These are phyloP conservation scores for Suillus lakei DNA, from an alignment of 768 basidiomycete species.

Conservation along the genomic window DNA sequence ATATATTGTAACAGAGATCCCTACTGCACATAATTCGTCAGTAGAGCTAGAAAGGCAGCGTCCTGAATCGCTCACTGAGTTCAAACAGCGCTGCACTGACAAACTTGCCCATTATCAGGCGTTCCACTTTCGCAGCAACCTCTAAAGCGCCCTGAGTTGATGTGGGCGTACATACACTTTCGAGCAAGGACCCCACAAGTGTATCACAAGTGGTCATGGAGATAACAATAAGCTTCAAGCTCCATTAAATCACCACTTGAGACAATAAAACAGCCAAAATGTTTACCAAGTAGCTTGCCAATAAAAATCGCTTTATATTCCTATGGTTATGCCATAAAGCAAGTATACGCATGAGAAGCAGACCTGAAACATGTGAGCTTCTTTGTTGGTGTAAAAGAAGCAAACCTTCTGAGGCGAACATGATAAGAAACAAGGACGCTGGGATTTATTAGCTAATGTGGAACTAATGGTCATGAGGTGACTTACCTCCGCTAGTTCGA, in stretches of 20 bases:
- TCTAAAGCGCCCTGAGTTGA: neutral
- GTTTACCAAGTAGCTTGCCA: constrained; percentile 12
- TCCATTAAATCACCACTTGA: too few species aligned
- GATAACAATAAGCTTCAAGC: constrained; percentile 7
- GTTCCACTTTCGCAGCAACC: constrained; percentile 5
- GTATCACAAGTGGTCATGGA: constrained; percentile 11
- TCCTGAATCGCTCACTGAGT: constrained; percentile 9
- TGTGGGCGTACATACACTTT: constrained; percentile 11
- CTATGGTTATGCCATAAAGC: constrained; percentile 10
- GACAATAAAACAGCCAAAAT: neutral
- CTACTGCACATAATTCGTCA: constrained; percentile 4
- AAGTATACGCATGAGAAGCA: constrained; percentile 17
- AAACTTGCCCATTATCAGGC: constrained; percentile 14
- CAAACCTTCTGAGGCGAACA: constrained; percentile 15
- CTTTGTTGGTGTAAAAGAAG: neutral
- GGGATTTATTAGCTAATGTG: neutral
- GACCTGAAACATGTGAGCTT: constrained; percentile 4
- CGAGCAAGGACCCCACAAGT: constrained; percentile 5
- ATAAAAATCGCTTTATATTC: constrained; percentile 5
- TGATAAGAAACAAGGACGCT: constrained; percentile 12
- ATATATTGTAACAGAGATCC: constrained; percentile 4
- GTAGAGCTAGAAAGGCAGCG: neutral
- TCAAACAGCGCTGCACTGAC: constrained; percentile 15
- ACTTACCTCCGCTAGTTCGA: constrained; percentile 13
- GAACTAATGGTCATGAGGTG: neutral